A percentile compares a stretch with the other conserved stretches of the same genome.
Evolutionary conservation across 495 filamentous ascomycete species (phyloP).

Genomic region (Lepraria neglecta): DNA sequence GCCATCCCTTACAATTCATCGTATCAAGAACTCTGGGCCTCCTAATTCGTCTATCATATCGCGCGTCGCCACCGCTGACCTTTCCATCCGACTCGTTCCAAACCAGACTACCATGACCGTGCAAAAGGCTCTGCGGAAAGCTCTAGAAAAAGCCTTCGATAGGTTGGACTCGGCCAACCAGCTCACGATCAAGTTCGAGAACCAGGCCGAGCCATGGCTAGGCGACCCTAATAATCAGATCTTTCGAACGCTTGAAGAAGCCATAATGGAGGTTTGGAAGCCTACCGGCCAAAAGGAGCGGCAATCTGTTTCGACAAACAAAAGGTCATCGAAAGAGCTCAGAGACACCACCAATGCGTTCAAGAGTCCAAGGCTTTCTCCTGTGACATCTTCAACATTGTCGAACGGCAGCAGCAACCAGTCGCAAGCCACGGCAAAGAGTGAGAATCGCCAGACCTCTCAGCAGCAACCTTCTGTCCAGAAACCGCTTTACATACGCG

Average conservation of each 20-base stretch:
- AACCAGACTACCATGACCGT: constrained; percentile 79
- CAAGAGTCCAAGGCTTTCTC: constrained; percentile 36
- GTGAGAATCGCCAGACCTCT: constrained; percentile 4
- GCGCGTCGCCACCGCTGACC: constrained; percentile 70
- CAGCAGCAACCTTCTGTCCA: background rate
- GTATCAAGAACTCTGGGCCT: constrained; percentile 67
- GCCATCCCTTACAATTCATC: constrained; percentile 86
- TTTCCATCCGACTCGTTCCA: constrained; percentile 88
- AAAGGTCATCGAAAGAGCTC: constrained; percentile 33
- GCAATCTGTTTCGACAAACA: constrained; percentile 25
- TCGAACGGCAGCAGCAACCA: constrained; percentile 40
- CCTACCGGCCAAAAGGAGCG: constrained; percentile 34
- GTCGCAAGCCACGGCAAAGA: constrained; percentile 26
- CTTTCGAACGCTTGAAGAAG: constrained; percentile 80
- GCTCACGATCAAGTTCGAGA: constrained; percentile 76
- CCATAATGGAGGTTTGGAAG: constrained; percentile 78
- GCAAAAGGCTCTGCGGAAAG: constrained; percentile 56
- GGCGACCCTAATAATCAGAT: constrained; percentile 87
- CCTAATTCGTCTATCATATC: constrained; percentile 80
- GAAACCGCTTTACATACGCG: constrained; percentile 72
- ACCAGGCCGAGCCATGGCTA: constrained; percentile 92
- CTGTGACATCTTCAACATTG: constrained; percentile 55
- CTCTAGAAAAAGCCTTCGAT: constrained; percentile 64
- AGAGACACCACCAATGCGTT: constrained; percentile 25
- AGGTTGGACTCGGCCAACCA: constrained; percentile 70